Evolutionary conservation across 2,329 filamentous ascomycete genomes (phyloP), one percentile per base, ranked within the genome.

Genomic region (Pseudogymnoascus sp.): DNA sequence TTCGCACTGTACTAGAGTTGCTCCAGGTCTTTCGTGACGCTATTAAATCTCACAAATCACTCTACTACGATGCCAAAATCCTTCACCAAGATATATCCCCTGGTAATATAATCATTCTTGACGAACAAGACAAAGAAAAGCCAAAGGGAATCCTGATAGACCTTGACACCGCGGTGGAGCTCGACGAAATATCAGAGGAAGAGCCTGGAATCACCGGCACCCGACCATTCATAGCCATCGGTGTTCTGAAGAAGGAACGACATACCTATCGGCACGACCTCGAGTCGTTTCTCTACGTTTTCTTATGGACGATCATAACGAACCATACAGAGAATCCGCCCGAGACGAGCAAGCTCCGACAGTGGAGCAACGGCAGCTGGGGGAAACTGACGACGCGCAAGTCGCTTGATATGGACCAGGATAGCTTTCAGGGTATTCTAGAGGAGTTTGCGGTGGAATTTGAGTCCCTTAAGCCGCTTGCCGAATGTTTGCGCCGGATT

Each of bases 211-310:
- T 68, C 22, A 66, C 41, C 14, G 68, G 66, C 30, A 68, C 66
- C 4, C 62, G 64, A 59, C 59, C 64, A 47, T 69, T 68, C 35
- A 69, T 68, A 62, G 66, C 67, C n/a, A 68, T 67, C 61, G 67
- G 64, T 11, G 64, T 66, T 50, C 62, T 70, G 4, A 63, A 64
- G 43, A 60, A 60, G 11, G 58, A 65, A 58, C 6, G 15, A 1
- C 66, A 68, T 62, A 68, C 64, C 18, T 68, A 69, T 62, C 66
- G 67, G 1, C 66, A 69, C 53, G 68, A 68, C 39, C 62, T 70
- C 9, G 67, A 67, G 60, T 70, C 67, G 2, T 69, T 67, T 33
- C 60, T 69, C 57, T 68, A 68, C 47, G 66, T 68, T 47, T 66
- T 67, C 37, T 62, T 69, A 1, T 69, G 67, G 68, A 60, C 58